A percentile compares a stretch with the other conserved stretches of the same genome.
Conservation (phyloP, 148 eudicot species). For the Rhododendron vialii region DNA sequence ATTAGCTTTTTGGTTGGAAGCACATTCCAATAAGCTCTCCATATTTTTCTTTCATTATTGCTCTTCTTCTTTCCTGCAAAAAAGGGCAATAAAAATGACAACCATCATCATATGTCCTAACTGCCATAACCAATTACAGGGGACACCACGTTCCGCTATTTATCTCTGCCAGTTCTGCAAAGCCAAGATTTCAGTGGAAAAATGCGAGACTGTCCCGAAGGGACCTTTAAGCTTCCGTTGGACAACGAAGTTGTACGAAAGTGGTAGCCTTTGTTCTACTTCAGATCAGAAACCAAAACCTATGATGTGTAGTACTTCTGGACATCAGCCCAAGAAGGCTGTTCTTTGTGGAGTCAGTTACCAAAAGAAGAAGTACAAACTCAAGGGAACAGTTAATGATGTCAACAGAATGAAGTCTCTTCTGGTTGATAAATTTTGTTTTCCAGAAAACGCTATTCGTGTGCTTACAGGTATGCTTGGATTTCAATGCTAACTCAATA, state of each 20-base stretch:
- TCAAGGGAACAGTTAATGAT: slow-evolving; percentile 57
- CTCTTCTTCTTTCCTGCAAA: background rate
- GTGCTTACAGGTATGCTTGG: slow-evolving; percentile 52
- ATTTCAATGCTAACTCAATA: background rate
- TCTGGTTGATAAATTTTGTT: slow-evolving; percentile 32
- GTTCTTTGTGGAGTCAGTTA: slow-evolving; percentile 73
- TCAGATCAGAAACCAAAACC: background rate
- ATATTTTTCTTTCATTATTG: background rate
- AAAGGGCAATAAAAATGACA: background rate
- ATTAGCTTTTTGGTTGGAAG: background rate
- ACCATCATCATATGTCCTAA: background rate
- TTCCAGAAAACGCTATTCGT: slow-evolving; percentile 33
- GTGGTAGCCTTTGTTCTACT: background rate
- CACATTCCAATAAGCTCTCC: background rate
- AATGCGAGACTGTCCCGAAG: background rate
- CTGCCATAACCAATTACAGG: background rate
- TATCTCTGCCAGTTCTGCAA: slow-evolving; percentile 1
- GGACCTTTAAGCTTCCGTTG: background rate
- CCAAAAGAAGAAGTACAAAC: slow-evolving; percentile 37
- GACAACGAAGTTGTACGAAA: background rate
- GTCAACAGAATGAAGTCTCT: slow-evolving; percentile 41
- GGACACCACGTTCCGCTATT: background rate
- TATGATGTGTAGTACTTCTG: background rate
- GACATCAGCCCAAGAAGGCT: slow-evolving; percentile 39
- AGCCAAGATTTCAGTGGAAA: background rate